phyloP scores from a whole-genome alignment of 805 yeast species.

The Kodamaea laetipori region DNA sequence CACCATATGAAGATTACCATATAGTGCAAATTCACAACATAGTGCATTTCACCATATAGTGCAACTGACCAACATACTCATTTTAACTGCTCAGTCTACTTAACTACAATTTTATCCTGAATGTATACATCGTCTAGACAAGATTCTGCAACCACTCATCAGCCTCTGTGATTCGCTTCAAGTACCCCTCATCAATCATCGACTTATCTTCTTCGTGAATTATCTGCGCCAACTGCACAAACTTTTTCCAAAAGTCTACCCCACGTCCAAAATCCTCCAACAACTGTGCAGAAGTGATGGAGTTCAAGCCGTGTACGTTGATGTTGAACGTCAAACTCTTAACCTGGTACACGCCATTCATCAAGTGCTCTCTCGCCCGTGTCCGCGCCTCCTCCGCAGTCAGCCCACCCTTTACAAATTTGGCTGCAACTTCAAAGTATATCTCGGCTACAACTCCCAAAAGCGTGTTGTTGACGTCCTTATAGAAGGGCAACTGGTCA shows the following conservation, averaged over 20 bases:
- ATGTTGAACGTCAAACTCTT: slow-evolving; percentile 41
- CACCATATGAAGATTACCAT: no score
- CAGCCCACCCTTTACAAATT: slow-evolving; percentile 26
- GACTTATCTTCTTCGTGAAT: slow-evolving; percentile 29
- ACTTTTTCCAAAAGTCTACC: slow-evolving; percentile 37
- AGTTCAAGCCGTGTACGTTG: slow-evolving; percentile 43
- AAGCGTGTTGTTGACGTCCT: slow-evolving; percentile 58
- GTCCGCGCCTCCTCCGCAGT: slow-evolving; percentile 30
- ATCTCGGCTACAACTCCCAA: slow-evolving; percentile 61
- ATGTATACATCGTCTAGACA: slow-evolving; percentile 19
- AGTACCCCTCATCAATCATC: slow-evolving; percentile 27
- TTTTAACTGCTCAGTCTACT: no score
- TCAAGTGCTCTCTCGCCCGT: slow-evolving; percentile 33
- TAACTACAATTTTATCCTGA: no score
- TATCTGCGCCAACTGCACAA: slow-evolving; percentile 29
- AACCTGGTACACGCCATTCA: slow-evolving; percentile 40
- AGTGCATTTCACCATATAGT: no score
- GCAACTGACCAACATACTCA: no score
- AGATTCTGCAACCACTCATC: slow-evolving; percentile 33
- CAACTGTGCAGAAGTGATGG: slow-evolving; percentile 36
- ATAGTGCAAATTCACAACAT: no score
- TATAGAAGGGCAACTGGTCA: slow-evolving; percentile 60
- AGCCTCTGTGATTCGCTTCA: slow-evolving; percentile 27
- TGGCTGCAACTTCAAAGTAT: slow-evolving; percentile 48
- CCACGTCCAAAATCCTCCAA: slow-evolving; percentile 35